Evolutionary conservation across 2,329 filamentous ascomycete species (phyloP).

Genomic region (Calonectria fujianensis): DNA sequence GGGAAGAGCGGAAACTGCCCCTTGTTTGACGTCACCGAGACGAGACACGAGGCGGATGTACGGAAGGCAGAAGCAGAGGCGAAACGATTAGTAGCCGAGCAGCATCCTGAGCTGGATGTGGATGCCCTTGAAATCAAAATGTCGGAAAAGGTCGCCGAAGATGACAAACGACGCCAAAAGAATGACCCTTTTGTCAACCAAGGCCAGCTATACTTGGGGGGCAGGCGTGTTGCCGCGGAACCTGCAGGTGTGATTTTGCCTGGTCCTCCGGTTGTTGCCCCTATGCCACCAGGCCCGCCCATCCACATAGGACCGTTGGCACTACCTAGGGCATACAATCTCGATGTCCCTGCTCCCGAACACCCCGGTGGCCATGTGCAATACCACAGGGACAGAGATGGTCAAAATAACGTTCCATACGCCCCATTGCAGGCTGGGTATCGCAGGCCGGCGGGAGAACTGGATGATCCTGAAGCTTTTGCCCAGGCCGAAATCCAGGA

Average conservation of each 20-base stretch:
- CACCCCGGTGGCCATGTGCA: background rate
- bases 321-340: background rate
- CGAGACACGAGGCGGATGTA: slow-evolving; percentile 79
- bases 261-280: background rate
- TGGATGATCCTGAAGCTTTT: background rate
- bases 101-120: slow-evolving; percentile 77
- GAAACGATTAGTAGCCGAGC: slow-evolving; percentile 71
- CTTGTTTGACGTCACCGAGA: slow-evolving; percentile 78
- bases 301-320: background rate
- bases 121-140: slow-evolving; percentile 76
- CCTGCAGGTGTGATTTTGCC: background rate
- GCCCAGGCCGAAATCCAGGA: slow-evolving; percentile 21
- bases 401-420: background rate
- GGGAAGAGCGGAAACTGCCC: slow-evolving; percentile 76
- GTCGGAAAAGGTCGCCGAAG: slow-evolving; percentile 70
- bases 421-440: background rate
- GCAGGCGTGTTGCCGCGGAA: background rate
- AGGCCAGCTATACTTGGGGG: slow-evolving; percentile 15
- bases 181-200: slow-evolving; percentile 29
- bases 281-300: background rate
- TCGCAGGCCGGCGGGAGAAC: background rate
- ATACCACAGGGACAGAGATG: background rate
- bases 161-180: slow-evolving; percentile 59
- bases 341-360: background rate
- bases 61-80: slow-evolving; percentile 76